These are phyloP conservation scores for Leccinum arenicola DNA, from an alignment of 768 basidiomycete genomes.

Conservation along the genomic window DNA sequence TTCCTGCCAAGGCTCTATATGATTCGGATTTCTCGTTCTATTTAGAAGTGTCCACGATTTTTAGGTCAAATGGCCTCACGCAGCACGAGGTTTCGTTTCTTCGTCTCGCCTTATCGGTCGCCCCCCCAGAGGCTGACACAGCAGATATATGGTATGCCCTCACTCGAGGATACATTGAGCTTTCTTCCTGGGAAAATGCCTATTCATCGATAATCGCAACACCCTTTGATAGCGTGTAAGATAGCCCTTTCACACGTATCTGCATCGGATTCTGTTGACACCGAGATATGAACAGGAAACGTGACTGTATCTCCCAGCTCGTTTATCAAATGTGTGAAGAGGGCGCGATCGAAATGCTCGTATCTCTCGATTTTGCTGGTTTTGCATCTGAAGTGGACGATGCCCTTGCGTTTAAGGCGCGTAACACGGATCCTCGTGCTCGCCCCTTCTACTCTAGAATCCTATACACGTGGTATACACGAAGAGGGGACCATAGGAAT, in stretches of 20 bases:
- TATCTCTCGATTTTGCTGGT: constrained; percentile 81
- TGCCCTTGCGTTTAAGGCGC: constrained; percentile 86
- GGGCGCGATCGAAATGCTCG: constrained; percentile 72
- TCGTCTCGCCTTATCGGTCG: constrained; percentile 75
- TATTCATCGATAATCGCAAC: constrained; percentile 74
- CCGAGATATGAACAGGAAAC: constrained; percentile 51
- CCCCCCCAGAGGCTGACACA: constrained; percentile 50
- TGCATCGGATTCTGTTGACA: constrained; percentile 6
- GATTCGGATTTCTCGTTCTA: constrained; percentile 74
- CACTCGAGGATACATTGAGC: constrained; percentile 70
- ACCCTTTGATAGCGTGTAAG: constrained; percentile 80
- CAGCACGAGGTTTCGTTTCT: constrained; percentile 72
- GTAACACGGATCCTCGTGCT: constrained; percentile 86
- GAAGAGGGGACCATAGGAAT: constrained; percentile 84
- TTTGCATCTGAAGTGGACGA: constrained; percentile 85
- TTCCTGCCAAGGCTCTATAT: constrained; percentile 55
- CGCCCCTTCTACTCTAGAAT: constrained; percentile 87
- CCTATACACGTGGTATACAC: constrained; percentile 91
- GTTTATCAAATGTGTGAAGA: constrained; percentile 93
- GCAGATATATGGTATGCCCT: constrained; percentile 77
- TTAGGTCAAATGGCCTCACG: constrained; percentile 55
- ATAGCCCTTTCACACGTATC: constrained; percentile 19
- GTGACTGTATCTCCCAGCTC: constrained; percentile 77
- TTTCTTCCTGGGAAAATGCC: constrained; percentile 82
- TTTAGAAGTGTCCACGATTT: constrained; percentile 71